A percentile compares a stretch with the other conserved stretches of the same genome.
Conservation (phyloP, 306 rosid species). For the Urtica urens region DNA sequence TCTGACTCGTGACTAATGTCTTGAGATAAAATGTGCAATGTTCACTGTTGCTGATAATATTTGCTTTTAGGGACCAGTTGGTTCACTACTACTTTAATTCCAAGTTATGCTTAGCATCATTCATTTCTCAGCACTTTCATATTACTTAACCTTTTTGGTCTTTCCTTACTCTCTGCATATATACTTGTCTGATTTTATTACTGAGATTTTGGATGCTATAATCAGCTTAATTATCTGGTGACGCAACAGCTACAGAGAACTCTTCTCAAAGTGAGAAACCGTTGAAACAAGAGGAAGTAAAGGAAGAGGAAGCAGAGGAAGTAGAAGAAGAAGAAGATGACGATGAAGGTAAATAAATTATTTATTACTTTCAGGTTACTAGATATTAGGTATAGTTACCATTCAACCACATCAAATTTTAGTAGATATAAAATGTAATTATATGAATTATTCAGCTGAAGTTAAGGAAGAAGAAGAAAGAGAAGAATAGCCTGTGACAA, state of each 20-base stretch:
- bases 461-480: conserved; percentile 8
- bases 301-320: conserved; percentile 11
- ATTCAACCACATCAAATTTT: background rate
- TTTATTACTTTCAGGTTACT: background rate
- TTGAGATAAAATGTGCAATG: too few relatives aligned
- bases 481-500: conserved; percentile 14
- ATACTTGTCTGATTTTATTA: background rate
- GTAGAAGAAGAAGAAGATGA: conserved; percentile 11
- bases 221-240: background rate
- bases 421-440: background rate
- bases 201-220: too few relatives aligned
- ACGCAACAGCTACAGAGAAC: conserved; percentile 4
- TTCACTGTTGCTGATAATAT: too few relatives aligned
- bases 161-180: background rate
- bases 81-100: too few relatives aligned
- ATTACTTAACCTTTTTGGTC: background rate
- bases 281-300: conserved; percentile 9
- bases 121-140: background rate
- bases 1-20: too few relatives aligned
- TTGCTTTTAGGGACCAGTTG: too few relatives aligned
- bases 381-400: background rate
- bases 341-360: background rate
- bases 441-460: conserved; percentile 8
- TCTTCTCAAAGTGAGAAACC: conserved; percentile 16
- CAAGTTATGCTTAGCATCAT: too few relatives aligned